Conservation (phyloP, 2,329 filamentous ascomycete species). For the Biscogniauxia sp. region DNA sequence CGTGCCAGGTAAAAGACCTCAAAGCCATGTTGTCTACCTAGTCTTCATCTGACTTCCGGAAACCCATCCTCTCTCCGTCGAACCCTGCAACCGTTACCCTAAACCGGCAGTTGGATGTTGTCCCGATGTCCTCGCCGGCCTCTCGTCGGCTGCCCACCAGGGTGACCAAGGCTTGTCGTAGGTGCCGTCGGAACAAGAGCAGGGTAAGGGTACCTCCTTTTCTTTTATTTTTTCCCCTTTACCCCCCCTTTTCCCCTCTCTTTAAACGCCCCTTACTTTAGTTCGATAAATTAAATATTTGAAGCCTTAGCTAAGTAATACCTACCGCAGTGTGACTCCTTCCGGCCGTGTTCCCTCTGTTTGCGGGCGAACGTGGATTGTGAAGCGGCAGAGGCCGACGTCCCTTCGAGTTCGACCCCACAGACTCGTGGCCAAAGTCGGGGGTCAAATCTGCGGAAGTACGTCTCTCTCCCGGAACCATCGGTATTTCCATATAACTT, state of each 20-base stretch:
- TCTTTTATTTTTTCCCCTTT: too few relatives aligned
- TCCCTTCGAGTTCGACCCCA: neutral
- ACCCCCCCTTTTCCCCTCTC: too few relatives aligned
- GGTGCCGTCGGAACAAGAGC: neutral
- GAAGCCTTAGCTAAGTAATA: too few relatives aligned
- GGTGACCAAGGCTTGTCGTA: neutral
- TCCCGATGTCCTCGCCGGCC: neutral
- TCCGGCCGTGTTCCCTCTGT: neutral
- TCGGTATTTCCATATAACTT: neutral
- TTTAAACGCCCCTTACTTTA: too few relatives aligned
- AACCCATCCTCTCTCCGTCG: neutral
- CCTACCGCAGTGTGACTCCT: neutral
- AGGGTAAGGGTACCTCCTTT: too few relatives aligned
- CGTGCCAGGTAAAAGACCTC: neutral
- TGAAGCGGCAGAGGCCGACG: neutral
- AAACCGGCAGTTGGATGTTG: neutral
- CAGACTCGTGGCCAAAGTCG: neutral
- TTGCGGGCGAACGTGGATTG: neutral
- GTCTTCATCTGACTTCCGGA: neutral
- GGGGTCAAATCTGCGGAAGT: neutral
- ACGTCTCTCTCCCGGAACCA: neutral
- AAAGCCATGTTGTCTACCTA: neutral
- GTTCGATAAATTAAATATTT: too few relatives aligned
- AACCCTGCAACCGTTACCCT: neutral
- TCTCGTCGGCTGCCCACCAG: neutral